These are phyloP conservation scores for Candida adriatica DNA, from an alignment of 805 yeast species.

Conservation along the genomic window DNA sequence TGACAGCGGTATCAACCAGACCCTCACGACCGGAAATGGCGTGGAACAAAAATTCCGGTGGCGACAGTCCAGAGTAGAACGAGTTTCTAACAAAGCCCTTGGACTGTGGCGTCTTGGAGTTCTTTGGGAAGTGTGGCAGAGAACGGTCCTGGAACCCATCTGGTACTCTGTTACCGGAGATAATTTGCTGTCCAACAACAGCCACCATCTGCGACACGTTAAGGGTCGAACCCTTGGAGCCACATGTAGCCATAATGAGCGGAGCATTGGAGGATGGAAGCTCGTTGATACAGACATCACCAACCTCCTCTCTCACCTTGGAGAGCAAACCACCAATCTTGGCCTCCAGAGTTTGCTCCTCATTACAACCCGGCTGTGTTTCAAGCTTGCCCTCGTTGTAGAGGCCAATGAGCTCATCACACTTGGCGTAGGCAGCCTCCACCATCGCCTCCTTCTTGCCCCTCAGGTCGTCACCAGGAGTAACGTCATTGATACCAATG, in stretches of 20 bases:
- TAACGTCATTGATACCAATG: slow-evolving; percentile 95
- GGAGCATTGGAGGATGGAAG: slow-evolving; percentile 90
- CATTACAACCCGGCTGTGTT: slow-evolving; percentile 98
- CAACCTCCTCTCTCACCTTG: slow-evolving; percentile 97
- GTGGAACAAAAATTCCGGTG: slow-evolving; percentile 96
- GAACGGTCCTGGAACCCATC: slow-evolving; percentile 99
- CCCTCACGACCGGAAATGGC: slow-evolving; percentile 99
- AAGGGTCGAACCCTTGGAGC: slow-evolving; percentile 96
- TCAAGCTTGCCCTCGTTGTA: slow-evolving; percentile 84
- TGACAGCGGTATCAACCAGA: slow-evolving; percentile 97
- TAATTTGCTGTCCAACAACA: slow-evolving; percentile 98
- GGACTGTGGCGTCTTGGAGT: slow-evolving; percentile 94
- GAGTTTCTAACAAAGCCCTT: slow-evolving; percentile 97
- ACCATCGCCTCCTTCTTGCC: slow-evolving; percentile 80
- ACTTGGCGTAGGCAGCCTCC: slow-evolving; percentile 80
- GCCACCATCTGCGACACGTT: slow-evolving; percentile 99
- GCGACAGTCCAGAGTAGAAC: slow-evolving; percentile 86
- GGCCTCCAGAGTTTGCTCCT: slow-evolving; percentile 96
- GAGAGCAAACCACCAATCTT: slow-evolving; percentile 94
- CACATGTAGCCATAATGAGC: slow-evolving; percentile 97
- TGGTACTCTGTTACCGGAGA: slow-evolving; percentile 97
- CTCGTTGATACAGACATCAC: slow-evolving; percentile 94
- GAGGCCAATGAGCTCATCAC: slow-evolving; percentile 81
- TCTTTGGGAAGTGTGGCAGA: slow-evolving; percentile 91
- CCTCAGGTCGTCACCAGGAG: slow-evolving; percentile 78